Evolutionary conservation across 164 flowering plant genomes (phyloP).

Genomic region (Stephania japonica): DNA sequence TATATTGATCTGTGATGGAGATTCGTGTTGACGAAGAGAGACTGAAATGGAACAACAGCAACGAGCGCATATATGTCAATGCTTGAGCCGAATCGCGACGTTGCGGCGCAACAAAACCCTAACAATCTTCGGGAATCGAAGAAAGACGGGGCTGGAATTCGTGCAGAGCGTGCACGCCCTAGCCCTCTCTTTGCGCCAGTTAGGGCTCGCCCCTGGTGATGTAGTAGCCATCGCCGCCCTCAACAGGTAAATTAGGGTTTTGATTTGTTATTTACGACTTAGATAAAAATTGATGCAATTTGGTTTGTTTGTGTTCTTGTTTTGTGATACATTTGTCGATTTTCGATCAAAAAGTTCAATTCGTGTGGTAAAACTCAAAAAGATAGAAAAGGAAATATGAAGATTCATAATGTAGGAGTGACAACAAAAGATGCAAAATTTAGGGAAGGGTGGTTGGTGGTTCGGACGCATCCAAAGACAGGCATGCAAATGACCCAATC

Average conservation of each 20-base stretch:
- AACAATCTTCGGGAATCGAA: conserved; percentile 34
- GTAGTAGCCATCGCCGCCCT: conserved; percentile 77
- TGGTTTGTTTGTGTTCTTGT: too few species aligned
- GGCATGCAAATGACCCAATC: too few species aligned
- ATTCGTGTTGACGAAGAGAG: background rate
- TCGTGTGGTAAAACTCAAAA: too few species aligned
- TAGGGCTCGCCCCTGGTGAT: conserved; percentile 58
- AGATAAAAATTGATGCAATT: too few species aligned
- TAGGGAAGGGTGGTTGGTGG: too few species aligned
- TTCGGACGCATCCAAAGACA: too few species aligned
- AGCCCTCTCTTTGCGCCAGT: conserved; percentile 44
- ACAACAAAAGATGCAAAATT: too few species aligned
- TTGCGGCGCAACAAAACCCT: conserved; percentile 34
- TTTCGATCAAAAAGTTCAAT: too few species aligned
- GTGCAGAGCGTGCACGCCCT: conserved; percentile 41
- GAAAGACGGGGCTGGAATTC: conserved; percentile 52
- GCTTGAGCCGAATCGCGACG: conserved; percentile 47
- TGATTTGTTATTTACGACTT: too few species aligned
- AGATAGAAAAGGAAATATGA: too few species aligned
- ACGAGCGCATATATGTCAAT: conserved; percentile 66
- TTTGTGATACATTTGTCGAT: too few species aligned
- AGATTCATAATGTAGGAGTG: too few species aligned
- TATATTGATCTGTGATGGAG: background rate
- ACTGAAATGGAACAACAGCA: background rate
- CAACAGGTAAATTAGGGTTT: conserved; percentile 50